These are phyloP conservation scores for Aphelidium insulamus DNA, from an alignment of 371 early-diverging fungal species.

Conservation along the genomic window DNA sequence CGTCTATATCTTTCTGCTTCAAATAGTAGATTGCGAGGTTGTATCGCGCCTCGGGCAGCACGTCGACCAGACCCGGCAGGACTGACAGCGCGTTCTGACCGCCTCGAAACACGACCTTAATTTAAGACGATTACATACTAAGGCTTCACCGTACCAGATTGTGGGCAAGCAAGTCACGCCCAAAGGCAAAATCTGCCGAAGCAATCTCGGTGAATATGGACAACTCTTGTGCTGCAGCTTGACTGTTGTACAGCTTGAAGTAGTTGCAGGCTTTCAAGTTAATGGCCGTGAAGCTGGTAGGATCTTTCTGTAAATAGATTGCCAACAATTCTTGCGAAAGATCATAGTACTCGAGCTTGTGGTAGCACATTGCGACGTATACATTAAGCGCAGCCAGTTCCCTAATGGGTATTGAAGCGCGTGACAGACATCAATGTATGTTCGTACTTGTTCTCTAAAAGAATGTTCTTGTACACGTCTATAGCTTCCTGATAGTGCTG, in stretches of 20 bases:
- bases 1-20: constrained; percentile 18
- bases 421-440: not conserved
- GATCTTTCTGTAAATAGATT: constrained; percentile 19
- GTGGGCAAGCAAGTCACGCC: constrained; percentile 21
- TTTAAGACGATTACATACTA: too few relatives aligned
- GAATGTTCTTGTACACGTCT: constrained; percentile 26
- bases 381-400: constrained; percentile 26
- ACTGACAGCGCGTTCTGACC: constrained; percentile 24
- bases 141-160: constrained; percentile 18
- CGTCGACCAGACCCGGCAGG: constrained; percentile 20
- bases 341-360: constrained; percentile 31
- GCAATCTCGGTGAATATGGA: constrained; percentile 11
- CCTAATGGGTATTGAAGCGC: constrained; percentile 4
- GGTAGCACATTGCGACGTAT: constrained; percentile 32
- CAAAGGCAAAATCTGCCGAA: constrained; percentile 13
- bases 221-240: constrained; percentile 24
- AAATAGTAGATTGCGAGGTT: constrained; percentile 26
- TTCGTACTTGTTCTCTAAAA: constrained; percentile 17
- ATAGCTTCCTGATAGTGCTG: constrained; percentile 34
- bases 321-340: constrained; percentile 27
- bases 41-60: constrained; percentile 25
- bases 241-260: constrained; percentile 25
- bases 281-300: constrained; percentile 20
- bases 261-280: constrained; percentile 32
- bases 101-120: constrained; percentile 19